A percentile compares a stretch with the other conserved stretches of the same genome.
phyloP scores from a whole-genome alignment of 2,329 filamentous ascomycete species.

The Stachybotrys chlorohalonatus region DNA sequence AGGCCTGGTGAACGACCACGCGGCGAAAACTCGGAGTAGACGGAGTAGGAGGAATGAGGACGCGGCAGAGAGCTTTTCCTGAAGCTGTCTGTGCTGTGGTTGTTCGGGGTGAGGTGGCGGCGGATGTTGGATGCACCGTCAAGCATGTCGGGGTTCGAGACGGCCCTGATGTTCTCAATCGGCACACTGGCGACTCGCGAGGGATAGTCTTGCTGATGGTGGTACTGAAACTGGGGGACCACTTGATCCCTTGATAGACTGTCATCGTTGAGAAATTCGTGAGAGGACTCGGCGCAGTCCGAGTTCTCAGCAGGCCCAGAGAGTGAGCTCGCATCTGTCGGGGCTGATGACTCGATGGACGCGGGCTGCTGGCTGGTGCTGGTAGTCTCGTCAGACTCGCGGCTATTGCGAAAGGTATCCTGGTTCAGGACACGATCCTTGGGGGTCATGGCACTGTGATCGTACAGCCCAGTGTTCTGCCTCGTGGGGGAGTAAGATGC shows the following conservation, averaged over 20 bases:
- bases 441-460: constrained; percentile 22
- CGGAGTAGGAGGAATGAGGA: constrained; percentile 69
- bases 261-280: constrained; percentile 41
- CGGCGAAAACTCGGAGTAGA: constrained; percentile 57
- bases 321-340: constrained; percentile 47
- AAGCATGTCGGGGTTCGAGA: constrained; percentile 41
- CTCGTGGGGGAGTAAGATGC: constrained; percentile 8
- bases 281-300: constrained; percentile 37
- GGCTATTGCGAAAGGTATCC: constrained; percentile 36
- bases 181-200: constrained; percentile 32
- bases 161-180: constrained; percentile 30
- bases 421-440: constrained; percentile 20
- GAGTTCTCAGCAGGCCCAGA: constrained; percentile 39
- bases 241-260: constrained; percentile 29
- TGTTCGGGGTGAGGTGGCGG: constrained; percentile 49
- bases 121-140: constrained; percentile 44
- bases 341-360: constrained; percentile 43
- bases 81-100: constrained; percentile 36
- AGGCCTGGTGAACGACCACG: constrained; percentile 53
- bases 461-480: constrained; percentile 16
- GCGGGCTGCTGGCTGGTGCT: constrained; percentile 38
- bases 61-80: constrained; percentile 53
- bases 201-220: constrained; percentile 44
- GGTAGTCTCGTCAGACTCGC: constrained; percentile 42
- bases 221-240: constrained; percentile 53